These are phyloP conservation scores for Apiospora arundinis DNA, from an alignment of 2,329 filamentous ascomycete species.

Conservation along the genomic window DNA sequence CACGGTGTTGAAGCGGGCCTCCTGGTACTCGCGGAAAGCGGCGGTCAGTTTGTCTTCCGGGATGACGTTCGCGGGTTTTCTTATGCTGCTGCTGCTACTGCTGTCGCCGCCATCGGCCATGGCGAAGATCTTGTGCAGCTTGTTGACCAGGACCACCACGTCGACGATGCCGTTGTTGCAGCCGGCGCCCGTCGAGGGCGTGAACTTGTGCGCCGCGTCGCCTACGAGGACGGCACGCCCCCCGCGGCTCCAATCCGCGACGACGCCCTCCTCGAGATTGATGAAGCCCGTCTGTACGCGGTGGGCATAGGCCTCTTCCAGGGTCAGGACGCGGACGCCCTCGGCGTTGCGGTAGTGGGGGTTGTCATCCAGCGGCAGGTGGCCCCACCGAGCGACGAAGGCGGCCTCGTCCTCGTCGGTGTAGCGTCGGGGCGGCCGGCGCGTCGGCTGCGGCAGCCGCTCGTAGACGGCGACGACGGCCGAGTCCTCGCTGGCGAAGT, in stretches of 20 bases:
- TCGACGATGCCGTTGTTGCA: slow-evolving; percentile 32
- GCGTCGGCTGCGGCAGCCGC: slow-evolving; percentile 35
- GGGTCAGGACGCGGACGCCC: background rate
- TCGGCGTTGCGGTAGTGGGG: too few species aligned
- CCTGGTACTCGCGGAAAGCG: slow-evolving; percentile 13
- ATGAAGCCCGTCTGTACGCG: slow-evolving; percentile 33
- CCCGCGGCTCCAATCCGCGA: background rate
- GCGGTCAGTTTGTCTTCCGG: background rate
- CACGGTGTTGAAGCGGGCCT: background rate
- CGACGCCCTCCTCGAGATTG: slow-evolving; percentile 23
- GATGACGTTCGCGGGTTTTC: background rate
- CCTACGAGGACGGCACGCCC: slow-evolving; percentile 41
- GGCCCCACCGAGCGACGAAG: slow-evolving; percentile 22
- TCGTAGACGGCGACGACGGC: slow-evolving; percentile 44
- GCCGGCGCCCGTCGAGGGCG: slow-evolving; percentile 40
- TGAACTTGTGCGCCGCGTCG: slow-evolving; percentile 42
- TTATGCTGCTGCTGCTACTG: background rate
- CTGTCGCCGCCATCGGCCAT: too few species aligned
- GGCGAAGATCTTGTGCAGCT: background rate
- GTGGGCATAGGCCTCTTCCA: slow-evolving; percentile 28
- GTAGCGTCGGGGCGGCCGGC: slow-evolving; percentile 31
- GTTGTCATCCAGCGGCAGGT: too few species aligned
- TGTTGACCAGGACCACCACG: slow-evolving; percentile 16
- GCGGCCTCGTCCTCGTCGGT: slow-evolving; percentile 35
- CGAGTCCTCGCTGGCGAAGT: slow-evolving; percentile 37